Base-by-base conservation (phyloP, 257 asterid genomes). In the Thymus mandschuricus region DNA sequence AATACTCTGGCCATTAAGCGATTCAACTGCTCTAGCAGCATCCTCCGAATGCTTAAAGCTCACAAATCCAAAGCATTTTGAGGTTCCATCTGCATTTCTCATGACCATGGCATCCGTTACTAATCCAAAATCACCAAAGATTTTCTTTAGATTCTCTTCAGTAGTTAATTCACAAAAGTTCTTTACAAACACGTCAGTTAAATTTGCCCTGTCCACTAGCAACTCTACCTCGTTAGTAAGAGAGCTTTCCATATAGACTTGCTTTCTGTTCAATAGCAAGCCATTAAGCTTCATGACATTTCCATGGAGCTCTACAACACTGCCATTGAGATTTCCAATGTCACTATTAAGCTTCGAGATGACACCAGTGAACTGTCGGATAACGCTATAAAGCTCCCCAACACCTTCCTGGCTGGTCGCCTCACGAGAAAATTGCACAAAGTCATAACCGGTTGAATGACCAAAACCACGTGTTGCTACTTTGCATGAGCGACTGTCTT, bases 51-150 rank as follows among this genome's bases (percentile, higher is more conserved):
- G 81, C 79, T 89, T 90, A 78, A 92, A 92, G 80, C 86, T 92
- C 2, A 92, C 86, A 76, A 92, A 92, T 46, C 97, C 97, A 79
- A 89, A 87, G 80, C 96, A 79, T 75, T 77, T 86, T 13, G 97
- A 87, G 3, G 84, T 83, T 41, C 96, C 96, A 78, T 92, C 92
- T 44, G 72, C 91, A 67, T 87, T 88, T 79, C 88, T 86, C 91
- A 89, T 92, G 68, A 92, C 83, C 21, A 65, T 88, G 49, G 81
- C 60, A 71, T 96, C 88, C 55, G 96, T 85, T 52, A 89, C 75
- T 6, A 78, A 2, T 68, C 97, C 97, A 77, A 70, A 85, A 66
- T 89, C 93, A 64, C 85, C 76, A 80, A 92, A 92, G 60, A 66
- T 56, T 41, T 84, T 85, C 70, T 63, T 74, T 9, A 92, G 83